Evolutionary conservation across 1,139 yeast species (phyloP).

Genomic region (Yamadazyma blattariae): DNA sequence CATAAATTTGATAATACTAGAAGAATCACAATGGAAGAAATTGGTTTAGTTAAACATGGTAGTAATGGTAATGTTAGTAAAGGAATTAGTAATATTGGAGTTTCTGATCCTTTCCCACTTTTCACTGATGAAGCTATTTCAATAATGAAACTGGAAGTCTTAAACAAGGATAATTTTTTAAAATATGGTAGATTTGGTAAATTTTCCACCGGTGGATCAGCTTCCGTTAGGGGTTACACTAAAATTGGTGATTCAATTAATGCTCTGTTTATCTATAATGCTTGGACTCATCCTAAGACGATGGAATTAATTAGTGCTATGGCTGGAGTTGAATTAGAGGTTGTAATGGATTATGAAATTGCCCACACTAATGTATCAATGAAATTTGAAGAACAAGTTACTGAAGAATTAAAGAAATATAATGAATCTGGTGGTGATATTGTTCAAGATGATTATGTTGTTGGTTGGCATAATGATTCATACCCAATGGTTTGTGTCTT

Average conservation of each 20-base stretch:
- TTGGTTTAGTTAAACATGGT: slow-evolving; percentile 32
- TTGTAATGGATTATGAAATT: slow-evolving; percentile 52
- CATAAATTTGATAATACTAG: slow-evolving; percentile 30
- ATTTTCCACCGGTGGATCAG: slow-evolving; percentile 40
- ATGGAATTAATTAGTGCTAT: slow-evolving; percentile 44
- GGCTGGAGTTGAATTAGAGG: slow-evolving; percentile 55
- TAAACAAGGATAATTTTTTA: slow-evolving; percentile 40
- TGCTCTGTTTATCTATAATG: slow-evolving; percentile 46
- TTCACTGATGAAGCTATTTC: slow-evolving; percentile 55
- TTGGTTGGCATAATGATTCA: slow-evolving; percentile 59
- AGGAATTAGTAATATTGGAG: slow-evolving; percentile 46
- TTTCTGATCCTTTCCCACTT: slow-evolving; percentile 53
- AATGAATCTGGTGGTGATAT: slow-evolving; percentile 8
- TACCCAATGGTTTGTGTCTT: slow-evolving; percentile 61
- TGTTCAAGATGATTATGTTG: slow-evolving; percentile 40
- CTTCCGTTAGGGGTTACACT: slow-evolving; percentile 47
- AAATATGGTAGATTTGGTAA: slow-evolving; percentile 40
- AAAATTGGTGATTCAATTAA: slow-evolving; percentile 25
- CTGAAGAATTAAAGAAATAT: slow-evolving; percentile 11
- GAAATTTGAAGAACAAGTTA: slow-evolving; percentile 28
- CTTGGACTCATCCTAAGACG: slow-evolving; percentile 57
- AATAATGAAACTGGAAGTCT: slow-evolving; percentile 52
- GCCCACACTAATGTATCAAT: slow-evolving; percentile 49
- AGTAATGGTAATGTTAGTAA: too few species aligned
- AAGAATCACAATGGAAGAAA: slow-evolving; percentile 46